These are phyloP conservation scores for Hymenochaete sp. DNA, from an alignment of 1,284 basidiomycete species.

Conservation along the genomic window DNA sequence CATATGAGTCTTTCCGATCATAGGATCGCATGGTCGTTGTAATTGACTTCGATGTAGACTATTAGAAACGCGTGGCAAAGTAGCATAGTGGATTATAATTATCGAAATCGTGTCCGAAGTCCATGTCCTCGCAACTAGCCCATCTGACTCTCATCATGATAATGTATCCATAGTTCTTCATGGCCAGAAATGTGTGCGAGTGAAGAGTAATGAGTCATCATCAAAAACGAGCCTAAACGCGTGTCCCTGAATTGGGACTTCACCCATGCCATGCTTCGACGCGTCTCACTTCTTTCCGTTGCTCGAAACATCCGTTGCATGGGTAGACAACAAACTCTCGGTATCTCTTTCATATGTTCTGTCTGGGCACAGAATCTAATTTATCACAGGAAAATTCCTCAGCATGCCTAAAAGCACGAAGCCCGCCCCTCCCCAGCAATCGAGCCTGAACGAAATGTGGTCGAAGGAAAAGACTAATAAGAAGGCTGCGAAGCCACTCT, in stretches of 20 bases:
- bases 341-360: slow-evolving; percentile 29
- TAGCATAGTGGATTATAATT: no score
- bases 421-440: slow-evolving; percentile 55
- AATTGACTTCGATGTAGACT: no score
- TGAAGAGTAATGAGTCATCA: no score
- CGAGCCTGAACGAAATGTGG: slow-evolving; percentile 68
- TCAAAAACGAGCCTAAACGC: background rate
- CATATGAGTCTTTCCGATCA: slow-evolving; percentile 49
- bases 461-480: slow-evolving; percentile 35
- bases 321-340: slow-evolving; percentile 64
- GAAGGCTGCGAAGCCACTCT: no score
- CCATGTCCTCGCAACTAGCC: no score
- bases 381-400: slow-evolving; percentile 55
- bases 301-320: slow-evolving; percentile 28
- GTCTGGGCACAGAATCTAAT: background rate
- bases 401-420: slow-evolving; percentile 58
- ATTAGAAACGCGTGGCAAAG: no score
- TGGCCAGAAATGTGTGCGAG: no score
- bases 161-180: background rate
- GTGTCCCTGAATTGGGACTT: background rate
- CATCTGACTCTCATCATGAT: background rate
- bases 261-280: slow-evolving; percentile 15
- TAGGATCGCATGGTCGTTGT: background rate
- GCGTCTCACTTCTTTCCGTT: slow-evolving; percentile 15
- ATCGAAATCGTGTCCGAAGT: no score